Evolutionary conservation across 2,329 filamentous ascomycete genomes (phyloP), one percentile per base, ranked within the genome.

Genomic region (Neoascochyta sp.): DNA sequence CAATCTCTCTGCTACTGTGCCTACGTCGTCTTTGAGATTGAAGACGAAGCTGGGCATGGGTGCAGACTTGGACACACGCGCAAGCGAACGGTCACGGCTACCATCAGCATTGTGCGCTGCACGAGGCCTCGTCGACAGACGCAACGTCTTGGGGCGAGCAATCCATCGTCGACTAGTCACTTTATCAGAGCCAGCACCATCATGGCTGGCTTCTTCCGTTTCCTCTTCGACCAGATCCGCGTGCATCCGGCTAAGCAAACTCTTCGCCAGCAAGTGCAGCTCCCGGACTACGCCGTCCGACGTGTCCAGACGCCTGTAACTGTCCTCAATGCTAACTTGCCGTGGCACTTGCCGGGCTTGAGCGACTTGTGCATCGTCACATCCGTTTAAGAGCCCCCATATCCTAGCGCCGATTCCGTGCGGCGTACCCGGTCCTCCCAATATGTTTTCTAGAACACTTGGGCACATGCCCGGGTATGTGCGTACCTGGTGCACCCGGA

Each of bases 291-390:
- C 78, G 36, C 80, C 73, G 1, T 76, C 61, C 29, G 82, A 57
- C 0, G 72, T 79, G 45, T 83, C 76, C 1, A 95, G 68, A 0
- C 80, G 78, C 14, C 77, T 74, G 58, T 94, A 96, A 10, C 87
- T 92, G 63, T 96, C 89, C 57, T 96, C 90, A 42, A 96, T 92
- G 60, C 86, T 92, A 56, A 96, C 93, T 61, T 95, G 89, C 1
- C 78, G 80, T 0, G 90, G 90, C 2, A 93, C 64, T 24, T 80
- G 75, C 45, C 76, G 77, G 2, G 80, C 83, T 41, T 80, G 72
- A 27, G 80, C 78, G 11, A 96, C 87, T 36, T 86, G 80, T 1
- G 75, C 71, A 29, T 79, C 66, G 57, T 96, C 90, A 16, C 87
- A 71, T 5, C 89, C 90, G 57, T 95, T 82, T 2, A 96, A 66